Evolutionary conservation across 345 rosid genomes (phyloP).

Genomic region (Anacardium occidentale): DNA sequence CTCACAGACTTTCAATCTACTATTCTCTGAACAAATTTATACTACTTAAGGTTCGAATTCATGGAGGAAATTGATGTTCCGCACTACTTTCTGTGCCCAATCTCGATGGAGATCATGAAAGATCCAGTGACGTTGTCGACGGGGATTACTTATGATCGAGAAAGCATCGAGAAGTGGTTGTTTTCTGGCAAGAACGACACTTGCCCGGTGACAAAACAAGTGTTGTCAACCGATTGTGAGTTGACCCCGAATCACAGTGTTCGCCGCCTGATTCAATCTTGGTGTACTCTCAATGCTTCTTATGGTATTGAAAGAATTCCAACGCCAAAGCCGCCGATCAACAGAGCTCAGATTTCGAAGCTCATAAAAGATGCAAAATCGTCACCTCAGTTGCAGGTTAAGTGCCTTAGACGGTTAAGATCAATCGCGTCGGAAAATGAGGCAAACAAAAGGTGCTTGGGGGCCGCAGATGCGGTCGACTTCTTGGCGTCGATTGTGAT

Average conservation of each 20-base stretch:
- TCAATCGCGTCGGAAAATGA: slow-evolving; percentile 52
- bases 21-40: neutral
- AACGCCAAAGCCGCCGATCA: slow-evolving; percentile 73
- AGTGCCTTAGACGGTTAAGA: slow-evolving; percentile 51
- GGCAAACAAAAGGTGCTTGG: slow-evolving; percentile 67
- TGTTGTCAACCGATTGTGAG: slow-evolving; percentile 44
- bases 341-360: slow-evolving; percentile 53
- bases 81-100: slow-evolving; percentile 60
- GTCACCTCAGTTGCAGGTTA: slow-evolving; percentile 43
- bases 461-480: slow-evolving; percentile 66
- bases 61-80: slow-evolving; percentile 78
- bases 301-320: slow-evolving; percentile 82
- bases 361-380: slow-evolving; percentile 53
- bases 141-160: slow-evolving; percentile 72
- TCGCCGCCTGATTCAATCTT: slow-evolving; percentile 81
- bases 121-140: slow-evolving; percentile 66
- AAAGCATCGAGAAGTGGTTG: slow-evolving; percentile 68
- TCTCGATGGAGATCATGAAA: slow-evolving; percentile 70
- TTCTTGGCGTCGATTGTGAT: slow-evolving; percentile 51
- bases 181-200: slow-evolving; percentile 45
- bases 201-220: slow-evolving; percentile 77
- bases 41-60: neutral
- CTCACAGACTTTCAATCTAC: slow-evolving; percentile 19
- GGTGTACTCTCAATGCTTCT: slow-evolving; percentile 86
- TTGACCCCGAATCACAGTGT: slow-evolving; percentile 87